A percentile compares a stretch with the other conserved stretches of the same genome.
Evolutionary conservation across 176 grass and related monocot genomes (phyloP).

Genomic region (Puccinellia tenuiflora): DNA sequence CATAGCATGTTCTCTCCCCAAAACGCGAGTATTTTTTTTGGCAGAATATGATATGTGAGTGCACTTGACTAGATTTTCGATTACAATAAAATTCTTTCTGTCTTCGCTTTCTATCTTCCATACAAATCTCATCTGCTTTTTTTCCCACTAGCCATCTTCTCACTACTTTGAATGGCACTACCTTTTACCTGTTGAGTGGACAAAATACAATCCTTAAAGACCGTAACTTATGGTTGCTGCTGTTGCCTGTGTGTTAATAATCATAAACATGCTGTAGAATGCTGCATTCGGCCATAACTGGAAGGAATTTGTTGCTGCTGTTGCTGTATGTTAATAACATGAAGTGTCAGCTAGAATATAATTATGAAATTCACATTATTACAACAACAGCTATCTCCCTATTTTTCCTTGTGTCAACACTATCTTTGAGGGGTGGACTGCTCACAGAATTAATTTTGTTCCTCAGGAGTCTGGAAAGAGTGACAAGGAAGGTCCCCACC

Average conservation of each 20-base stretch:
- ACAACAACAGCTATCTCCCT: background rate
- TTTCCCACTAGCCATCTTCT: background rate
- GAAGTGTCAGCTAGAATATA: background rate
- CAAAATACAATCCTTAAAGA: background rate
- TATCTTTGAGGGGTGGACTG: slow-evolving; percentile 2
- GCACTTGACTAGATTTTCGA: background rate
- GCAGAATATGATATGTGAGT: background rate
- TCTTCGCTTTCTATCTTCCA: background rate
- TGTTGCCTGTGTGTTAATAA: background rate
- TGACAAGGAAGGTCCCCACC: slow-evolving; percentile 70
- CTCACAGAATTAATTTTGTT: slow-evolving; percentile 21
- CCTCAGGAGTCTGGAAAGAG: slow-evolving; percentile 89
- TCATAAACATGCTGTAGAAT: background rate
- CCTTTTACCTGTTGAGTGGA: background rate
- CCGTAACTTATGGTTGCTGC: background rate
- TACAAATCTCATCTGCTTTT: background rate
- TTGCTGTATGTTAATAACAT: background rate
- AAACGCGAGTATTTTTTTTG: background rate
- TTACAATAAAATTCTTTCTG: background rate
- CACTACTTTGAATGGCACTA: background rate
- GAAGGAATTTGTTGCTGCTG: background rate
- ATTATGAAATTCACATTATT: background rate
- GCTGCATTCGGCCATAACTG: background rate
- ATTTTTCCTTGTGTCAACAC: background rate
- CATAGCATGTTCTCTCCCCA: background rate